These are phyloP conservation scores for Solanum peruvianum DNA, from an alignment of 257 asterid genomes.

Conservation along the genomic window DNA sequence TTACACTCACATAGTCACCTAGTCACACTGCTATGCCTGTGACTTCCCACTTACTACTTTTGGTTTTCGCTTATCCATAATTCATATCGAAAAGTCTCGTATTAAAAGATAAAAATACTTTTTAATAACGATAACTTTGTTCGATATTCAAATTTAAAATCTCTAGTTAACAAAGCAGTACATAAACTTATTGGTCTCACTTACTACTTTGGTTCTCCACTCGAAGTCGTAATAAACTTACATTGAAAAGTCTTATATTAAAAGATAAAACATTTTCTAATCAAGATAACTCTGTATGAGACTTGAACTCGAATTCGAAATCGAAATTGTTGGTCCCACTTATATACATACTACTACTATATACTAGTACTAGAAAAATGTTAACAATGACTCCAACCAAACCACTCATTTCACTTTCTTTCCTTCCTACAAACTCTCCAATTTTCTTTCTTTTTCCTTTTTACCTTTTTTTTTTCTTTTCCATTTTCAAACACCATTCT, in stretches of 20 bases:
- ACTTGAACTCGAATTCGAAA: too few species aligned
- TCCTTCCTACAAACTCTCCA: background rate
- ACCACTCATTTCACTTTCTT: background rate
- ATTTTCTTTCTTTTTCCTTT: background rate
- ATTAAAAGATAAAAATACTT: background rate
- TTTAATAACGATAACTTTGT: rapidly evolving
- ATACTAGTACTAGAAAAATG: background rate
- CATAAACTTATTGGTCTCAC: background rate
- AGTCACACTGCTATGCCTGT: background rate
- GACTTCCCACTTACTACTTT: background rate
- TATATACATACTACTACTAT: background rate
- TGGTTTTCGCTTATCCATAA: too few species aligned
- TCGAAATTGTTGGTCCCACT: background rate
- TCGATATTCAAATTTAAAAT: too few species aligned
- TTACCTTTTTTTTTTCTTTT: background rate
- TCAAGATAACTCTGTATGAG: background rate
- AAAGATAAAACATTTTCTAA: too few species aligned
- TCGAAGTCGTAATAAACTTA: rapidly evolving
- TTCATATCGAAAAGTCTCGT: rapidly evolving
- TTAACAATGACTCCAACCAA: background rate
- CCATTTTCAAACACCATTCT: background rate
- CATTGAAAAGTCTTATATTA: rapidly evolving
- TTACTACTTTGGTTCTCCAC: background rate
- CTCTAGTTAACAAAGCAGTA: background rate
- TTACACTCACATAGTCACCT: background rate